Conservation (phyloP, 768 basidiomycete species). For the Russula sp. region DNA sequence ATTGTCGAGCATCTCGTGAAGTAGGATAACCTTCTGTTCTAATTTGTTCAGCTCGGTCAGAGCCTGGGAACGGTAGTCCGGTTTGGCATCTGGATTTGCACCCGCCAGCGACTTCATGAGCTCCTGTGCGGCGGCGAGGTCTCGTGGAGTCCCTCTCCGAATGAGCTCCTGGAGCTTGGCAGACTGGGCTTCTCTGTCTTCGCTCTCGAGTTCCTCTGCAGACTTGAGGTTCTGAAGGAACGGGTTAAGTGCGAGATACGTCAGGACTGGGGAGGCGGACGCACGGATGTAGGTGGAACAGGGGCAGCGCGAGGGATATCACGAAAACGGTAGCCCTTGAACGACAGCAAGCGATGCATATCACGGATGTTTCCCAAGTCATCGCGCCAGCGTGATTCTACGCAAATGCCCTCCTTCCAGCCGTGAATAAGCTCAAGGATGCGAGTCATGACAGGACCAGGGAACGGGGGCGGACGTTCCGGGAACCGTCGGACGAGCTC, state of each 20-base stretch:
- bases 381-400: slow-evolving; percentile 87
- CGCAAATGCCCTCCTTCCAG: slow-evolving; percentile 94
- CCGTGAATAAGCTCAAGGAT: slow-evolving; percentile 88
- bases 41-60: slow-evolving; percentile 88
- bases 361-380: slow-evolving; percentile 96
- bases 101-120: slow-evolving; percentile 95
- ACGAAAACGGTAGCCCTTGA: slow-evolving; percentile 86
- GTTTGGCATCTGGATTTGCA: slow-evolving; percentile 90
- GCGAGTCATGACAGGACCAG: slow-evolving; percentile 89
- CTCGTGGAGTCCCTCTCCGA: slow-evolving; percentile 89
- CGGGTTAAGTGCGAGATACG: not conserved
- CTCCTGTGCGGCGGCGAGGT: slow-evolving; percentile 92
- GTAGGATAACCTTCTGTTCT: slow-evolving; percentile 89
- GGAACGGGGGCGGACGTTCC: slow-evolving; percentile 93
- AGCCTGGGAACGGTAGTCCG: slow-evolving; percentile 89
- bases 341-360: slow-evolving; percentile 91
- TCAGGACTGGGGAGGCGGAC: slow-evolving; percentile 22
- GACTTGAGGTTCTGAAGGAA: slow-evolving; percentile 74
- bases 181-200: slow-evolving; percentile 90
- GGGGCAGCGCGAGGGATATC: slow-evolving; percentile 37
- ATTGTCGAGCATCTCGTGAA: slow-evolving; percentile 97
- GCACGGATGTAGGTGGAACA: slow-evolving; percentile 39
- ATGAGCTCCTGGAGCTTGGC: slow-evolving; percentile 99
- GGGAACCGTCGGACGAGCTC: slow-evolving; percentile 97
- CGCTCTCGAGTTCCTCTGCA: slow-evolving; percentile 92